Percentiles rank a stretch among this genome's conserved stretches.
Conservation (phyloP, 805 yeast genomes). For the Gaillardinia entomophila region DNA sequence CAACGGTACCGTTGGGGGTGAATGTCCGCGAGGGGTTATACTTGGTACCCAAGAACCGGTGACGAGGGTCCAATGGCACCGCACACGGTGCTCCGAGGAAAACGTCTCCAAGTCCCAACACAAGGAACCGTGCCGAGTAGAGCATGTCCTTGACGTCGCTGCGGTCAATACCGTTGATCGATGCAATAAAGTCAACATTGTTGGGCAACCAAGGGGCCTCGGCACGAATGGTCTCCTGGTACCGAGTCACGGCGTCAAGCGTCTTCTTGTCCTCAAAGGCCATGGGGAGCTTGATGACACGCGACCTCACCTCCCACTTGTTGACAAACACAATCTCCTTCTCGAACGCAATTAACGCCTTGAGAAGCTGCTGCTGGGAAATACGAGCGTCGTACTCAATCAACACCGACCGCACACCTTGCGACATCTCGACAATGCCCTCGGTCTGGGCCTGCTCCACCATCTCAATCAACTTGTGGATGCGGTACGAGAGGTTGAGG, state of each 20-base stretch:
- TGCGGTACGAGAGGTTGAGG: conserved; percentile 77
- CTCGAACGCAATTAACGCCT: conserved; percentile 68
- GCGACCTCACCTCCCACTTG: conserved; percentile 82
- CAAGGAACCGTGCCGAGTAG: conserved; percentile 86
- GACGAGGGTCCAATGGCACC: conserved; percentile 95
- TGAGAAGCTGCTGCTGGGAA: conserved; percentile 56
- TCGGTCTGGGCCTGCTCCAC: conserved; percentile 58
- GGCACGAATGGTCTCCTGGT: conserved; percentile 87
- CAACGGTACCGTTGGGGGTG: conserved; percentile 96
- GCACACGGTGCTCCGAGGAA: conserved; percentile 98
- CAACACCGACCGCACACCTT: conserved; percentile 92
- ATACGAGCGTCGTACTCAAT: conserved; percentile 74
- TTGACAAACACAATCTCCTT: conserved; percentile 64
- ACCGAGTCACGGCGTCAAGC: conserved; percentile 82
- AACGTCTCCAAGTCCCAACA: conserved; percentile 94
- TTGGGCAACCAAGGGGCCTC: conserved; percentile 98
- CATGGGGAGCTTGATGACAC: conserved; percentile 84
- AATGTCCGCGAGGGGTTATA: conserved; percentile 95
- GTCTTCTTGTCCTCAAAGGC: conserved; percentile 93
- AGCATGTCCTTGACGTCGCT: conserved; percentile 75
- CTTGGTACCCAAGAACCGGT: conserved; percentile 84
- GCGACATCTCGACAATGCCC: conserved; percentile 94
- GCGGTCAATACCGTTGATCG: conserved; percentile 76
- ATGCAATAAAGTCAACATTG: conserved; percentile 91
- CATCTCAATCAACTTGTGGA: conserved; percentile 72